phyloP scores from a whole-genome alignment of 192 early-diverging fungal species.

The Fimicolochytrium jonesii region DNA sequence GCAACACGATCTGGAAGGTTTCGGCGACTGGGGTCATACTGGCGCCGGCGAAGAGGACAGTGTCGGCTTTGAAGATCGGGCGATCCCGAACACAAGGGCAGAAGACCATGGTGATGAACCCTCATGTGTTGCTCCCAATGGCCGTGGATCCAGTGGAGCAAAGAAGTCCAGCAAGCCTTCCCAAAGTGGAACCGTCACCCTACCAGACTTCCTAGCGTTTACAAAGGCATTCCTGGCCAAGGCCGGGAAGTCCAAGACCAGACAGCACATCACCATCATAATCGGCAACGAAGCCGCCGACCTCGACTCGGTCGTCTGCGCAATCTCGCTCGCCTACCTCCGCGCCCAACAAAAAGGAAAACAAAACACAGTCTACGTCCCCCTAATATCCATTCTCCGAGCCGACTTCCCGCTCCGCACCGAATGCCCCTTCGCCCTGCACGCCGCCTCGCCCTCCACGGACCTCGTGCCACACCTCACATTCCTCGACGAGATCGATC shows the following conservation, averaged over 20 bases:
- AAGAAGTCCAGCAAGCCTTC: too few relatives aligned
- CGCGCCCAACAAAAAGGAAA: slow-evolving; percentile 11
- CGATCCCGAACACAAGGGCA: too few relatives aligned
- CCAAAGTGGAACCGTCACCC: too few relatives aligned
- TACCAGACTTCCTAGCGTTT: too few relatives aligned
- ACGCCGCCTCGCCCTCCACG: not conserved
- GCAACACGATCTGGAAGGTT: slow-evolving; percentile 6
- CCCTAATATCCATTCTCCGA: slow-evolving; percentile 55
- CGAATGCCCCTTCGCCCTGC: slow-evolving; percentile 54
- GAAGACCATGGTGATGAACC: too few relatives aligned
- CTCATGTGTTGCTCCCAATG: too few relatives aligned
- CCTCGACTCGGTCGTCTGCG: slow-evolving; percentile 46
- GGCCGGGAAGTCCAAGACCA: too few relatives aligned
- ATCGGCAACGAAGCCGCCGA: slow-evolving; percentile 75
- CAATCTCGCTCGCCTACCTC: slow-evolving; percentile 53
- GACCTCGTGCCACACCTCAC: not conserved
- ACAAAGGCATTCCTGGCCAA: too few relatives aligned
- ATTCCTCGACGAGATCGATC: slow-evolving; percentile 41
- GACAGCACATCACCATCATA: slow-evolving; percentile 53
- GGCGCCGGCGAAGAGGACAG: too few relatives aligned
- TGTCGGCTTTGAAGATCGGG: too few relatives aligned
- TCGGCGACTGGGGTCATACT: too few relatives aligned
- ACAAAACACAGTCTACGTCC: slow-evolving; percentile 35
- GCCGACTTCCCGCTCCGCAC: slow-evolving; percentile 61
- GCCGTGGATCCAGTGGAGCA: too few relatives aligned